These are phyloP conservation scores for Arthrobotrys sinensis DNA, from an alignment of 2,329 filamentous ascomycete genomes.

Conservation along the genomic window DNA sequence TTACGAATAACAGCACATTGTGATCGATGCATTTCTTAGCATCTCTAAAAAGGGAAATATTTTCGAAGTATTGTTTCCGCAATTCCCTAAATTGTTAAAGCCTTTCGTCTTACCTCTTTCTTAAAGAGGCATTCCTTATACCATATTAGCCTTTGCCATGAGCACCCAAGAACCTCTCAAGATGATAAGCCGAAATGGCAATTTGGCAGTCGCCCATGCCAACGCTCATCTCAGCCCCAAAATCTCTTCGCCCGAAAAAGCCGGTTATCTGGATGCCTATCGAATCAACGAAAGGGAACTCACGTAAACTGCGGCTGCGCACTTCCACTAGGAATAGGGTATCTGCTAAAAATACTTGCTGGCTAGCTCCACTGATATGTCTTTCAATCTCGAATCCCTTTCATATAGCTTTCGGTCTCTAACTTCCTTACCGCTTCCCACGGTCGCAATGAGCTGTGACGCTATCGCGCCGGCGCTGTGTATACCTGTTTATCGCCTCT, in stretches of 20 bases:
- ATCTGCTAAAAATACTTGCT: slow-evolving; percentile 38
- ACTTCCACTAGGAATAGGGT: slow-evolving; percentile 16
- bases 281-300: slow-evolving; percentile 26
- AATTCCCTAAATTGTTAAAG: background rate
- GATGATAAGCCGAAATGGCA: slow-evolving; percentile 43
- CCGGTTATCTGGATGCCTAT: slow-evolving; percentile 50
- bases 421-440: slow-evolving; percentile 2
- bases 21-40: background rate
- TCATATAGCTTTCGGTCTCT: slow-evolving; percentile 11
- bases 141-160: slow-evolving; percentile 9
- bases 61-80: background rate
- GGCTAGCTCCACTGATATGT: slow-evolving; percentile 24
- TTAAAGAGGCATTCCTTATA: background rate
- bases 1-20: background rate
- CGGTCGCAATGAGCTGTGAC: slow-evolving; percentile 35
- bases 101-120: background rate
- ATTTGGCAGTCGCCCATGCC: slow-evolving; percentile 17
- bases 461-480: slow-evolving; percentile 24
- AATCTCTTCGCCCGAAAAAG: slow-evolving; percentile 36
- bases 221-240: slow-evolving; percentile 45
- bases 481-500: slow-evolving; percentile 10
- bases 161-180: slow-evolving; percentile 14
- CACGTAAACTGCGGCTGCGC: slow-evolving; percentile 42
- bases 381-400: slow-evolving; percentile 38
- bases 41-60: background rate